Percentiles rank a stretch among this genome's conserved stretches.
Evolutionary conservation across 2,329 filamentous ascomycete genomes (phyloP).

Genomic region (Penicillium sp.): DNA sequence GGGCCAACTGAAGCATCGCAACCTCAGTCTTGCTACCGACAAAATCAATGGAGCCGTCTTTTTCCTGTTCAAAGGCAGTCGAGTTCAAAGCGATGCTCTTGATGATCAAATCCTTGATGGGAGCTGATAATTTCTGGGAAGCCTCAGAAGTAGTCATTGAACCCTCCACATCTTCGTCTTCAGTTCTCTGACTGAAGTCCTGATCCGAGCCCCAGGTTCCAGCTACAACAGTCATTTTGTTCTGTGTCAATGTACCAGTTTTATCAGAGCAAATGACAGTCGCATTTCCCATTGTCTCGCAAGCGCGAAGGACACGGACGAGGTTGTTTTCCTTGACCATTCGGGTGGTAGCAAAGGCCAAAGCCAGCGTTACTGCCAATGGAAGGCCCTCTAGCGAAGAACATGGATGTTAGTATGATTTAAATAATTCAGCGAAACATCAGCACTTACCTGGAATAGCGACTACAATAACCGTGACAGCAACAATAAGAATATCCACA

Average conservation of each 20-base stretch:
- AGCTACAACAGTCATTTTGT: slow-evolving; percentile 74
- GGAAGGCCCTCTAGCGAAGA: slow-evolving; percentile 63
- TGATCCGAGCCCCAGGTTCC: slow-evolving; percentile 64
- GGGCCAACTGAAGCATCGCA: slow-evolving; percentile 68
- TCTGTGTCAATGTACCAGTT: slow-evolving; percentile 72
- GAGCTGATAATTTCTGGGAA: slow-evolving; percentile 34
- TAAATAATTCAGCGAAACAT: not conserved
- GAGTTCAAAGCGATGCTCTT: slow-evolving; percentile 54
- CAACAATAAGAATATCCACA: slow-evolving; percentile 73
- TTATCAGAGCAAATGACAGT: slow-evolving; percentile 80
- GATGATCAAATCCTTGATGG: slow-evolving; percentile 39
- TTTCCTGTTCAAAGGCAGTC: slow-evolving; percentile 73
- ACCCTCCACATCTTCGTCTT: slow-evolving; percentile 16
- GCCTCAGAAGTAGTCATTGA: slow-evolving; percentile 28
- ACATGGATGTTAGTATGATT: slow-evolving; percentile 37
- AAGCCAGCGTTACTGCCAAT: slow-evolving; percentile 72
- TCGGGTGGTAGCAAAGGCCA: slow-evolving; percentile 73
- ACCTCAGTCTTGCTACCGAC: slow-evolving; percentile 79
- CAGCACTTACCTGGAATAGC: slow-evolving; percentile 60
- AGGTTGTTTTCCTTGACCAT: slow-evolving; percentile 78
- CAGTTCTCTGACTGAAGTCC: slow-evolving; percentile 52
- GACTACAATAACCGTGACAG: slow-evolving; percentile 77
- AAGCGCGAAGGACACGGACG: slow-evolving; percentile 72
- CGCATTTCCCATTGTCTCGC: slow-evolving; percentile 79
- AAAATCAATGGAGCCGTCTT: slow-evolving; percentile 65